These are phyloP conservation scores for Fusarium newnesense DNA, from an alignment of 2,329 filamentous ascomycete genomes.

Conservation along the genomic window DNA sequence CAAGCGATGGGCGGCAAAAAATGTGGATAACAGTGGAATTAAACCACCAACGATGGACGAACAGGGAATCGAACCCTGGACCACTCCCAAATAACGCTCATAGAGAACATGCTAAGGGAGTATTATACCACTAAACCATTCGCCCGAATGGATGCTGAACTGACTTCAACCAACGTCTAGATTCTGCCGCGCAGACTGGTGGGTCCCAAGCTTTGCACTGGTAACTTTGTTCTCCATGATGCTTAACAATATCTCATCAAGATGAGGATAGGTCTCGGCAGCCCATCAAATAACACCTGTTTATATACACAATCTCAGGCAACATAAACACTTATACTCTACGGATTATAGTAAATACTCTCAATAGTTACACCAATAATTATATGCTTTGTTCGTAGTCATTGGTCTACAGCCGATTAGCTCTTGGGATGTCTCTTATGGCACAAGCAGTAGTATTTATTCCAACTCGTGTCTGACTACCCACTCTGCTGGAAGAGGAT, in stretches of 20 bases:
- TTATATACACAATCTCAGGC: accelerated
- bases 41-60: slow-evolving; percentile 29
- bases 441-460: neutral
- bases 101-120: slow-evolving; percentile 30
- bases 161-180: accelerated
- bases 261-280: too few species aligned
- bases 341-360: accelerated
- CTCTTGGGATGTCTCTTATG: neutral
- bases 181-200: accelerated
- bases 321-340: too few species aligned
- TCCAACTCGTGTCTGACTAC: accelerated
- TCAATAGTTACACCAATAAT: neutral
- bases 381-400: neutral
- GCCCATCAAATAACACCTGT: too few species aligned
- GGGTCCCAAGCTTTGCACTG: neutral
- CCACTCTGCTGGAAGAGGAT: accelerated
- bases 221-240: neutral
- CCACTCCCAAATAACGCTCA: slow-evolving; percentile 19
- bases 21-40: slow-evolving; percentile 18
- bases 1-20: neutral
- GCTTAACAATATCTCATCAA: neutral
- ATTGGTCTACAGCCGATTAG: neutral
- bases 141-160: slow-evolving; percentile 1
- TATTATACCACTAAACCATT: slow-evolving; percentile 41
- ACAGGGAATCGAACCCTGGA: slow-evolving; percentile 40